These are phyloP conservation scores for Neonectria neomacrospora DNA, from an alignment of 2,329 filamentous ascomycete species.

Conservation along the genomic window DNA sequence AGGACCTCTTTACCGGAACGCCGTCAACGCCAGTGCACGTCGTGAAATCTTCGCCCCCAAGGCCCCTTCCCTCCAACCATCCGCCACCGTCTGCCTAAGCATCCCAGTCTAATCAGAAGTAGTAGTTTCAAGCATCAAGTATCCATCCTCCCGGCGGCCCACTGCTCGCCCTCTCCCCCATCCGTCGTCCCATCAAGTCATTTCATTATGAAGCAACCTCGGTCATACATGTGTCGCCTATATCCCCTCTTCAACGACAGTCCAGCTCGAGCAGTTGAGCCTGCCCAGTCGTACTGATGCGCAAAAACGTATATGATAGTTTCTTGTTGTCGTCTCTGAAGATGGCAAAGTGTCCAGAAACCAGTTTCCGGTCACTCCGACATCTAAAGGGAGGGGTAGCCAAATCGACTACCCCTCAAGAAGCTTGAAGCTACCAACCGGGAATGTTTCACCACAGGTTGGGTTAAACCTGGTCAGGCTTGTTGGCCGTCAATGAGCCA, in stretches of 20 bases:
- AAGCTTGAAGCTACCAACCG: slow-evolving; percentile 11
- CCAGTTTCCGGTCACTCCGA: background rate
- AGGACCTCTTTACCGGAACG: slow-evolving; percentile 35
- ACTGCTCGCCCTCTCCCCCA: slow-evolving; percentile 35
- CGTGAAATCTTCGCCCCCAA: slow-evolving; percentile 17
- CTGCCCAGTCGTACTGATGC: background rate
- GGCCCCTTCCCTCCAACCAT: slow-evolving; percentile 27
- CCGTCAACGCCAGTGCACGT: slow-evolving; percentile 40
- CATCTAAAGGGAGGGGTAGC: background rate
- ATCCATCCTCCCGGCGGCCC: slow-evolving; percentile 31
- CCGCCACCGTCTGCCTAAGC: slow-evolving; percentile 36
- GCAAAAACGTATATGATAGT: background rate
- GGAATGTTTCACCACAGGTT: slow-evolving; percentile 24
- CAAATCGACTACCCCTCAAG: background rate
- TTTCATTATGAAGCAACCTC: slow-evolving; percentile 31
- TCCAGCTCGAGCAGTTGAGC: slow-evolving; percentile 13
- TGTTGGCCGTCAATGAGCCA: background rate
- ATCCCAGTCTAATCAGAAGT: slow-evolving; percentile 38
- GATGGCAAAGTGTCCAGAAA: background rate
- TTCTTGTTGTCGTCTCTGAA: slow-evolving; percentile 2
- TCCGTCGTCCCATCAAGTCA: slow-evolving; percentile 34
- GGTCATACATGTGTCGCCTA: slow-evolving; percentile 29
- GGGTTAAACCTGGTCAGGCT: slow-evolving; percentile 10
- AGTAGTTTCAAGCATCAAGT: slow-evolving; percentile 18
- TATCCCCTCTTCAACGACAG: slow-evolving; percentile 8